phyloP scores from a whole-genome alignment of 129 eudicot species.

The Helianthus annuus region HanXRQr2.0-SUNRISE NC_035442.2:169158745-169159244 shows the following conservation, averaged over 20 bases:
- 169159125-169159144: too few relatives aligned
- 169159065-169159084: background rate
- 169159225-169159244: too few relatives aligned
- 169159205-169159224: too few relatives aligned
- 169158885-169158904: background rate
- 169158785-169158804: slow-evolving; percentile 99
- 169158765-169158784: slow-evolving; percentile 51
- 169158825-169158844: slow-evolving; percentile 92
- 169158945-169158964: slow-evolving; percentile 83
- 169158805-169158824: slow-evolving; percentile 93
- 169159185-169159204: too few relatives aligned
- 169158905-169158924: background rate
- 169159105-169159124: too few relatives aligned
- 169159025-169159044: slow-evolving; percentile 97
- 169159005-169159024: slow-evolving; percentile 96
- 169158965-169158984: slow-evolving; percentile 94
- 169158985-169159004: slow-evolving; percentile 97
- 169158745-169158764: slow-evolving; percentile 13
- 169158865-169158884: slow-evolving; percentile 4
- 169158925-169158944: slow-evolving; percentile 13
- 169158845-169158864: slow-evolving; percentile 62
- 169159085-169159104: too few relatives aligned
- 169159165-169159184: too few relatives aligned
- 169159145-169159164: too few relatives aligned
- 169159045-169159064: slow-evolving; percentile 39